phyloP scores from a whole-genome alignment of 2,329 filamentous ascomycete genomes.

The Parastagonospora avenae region DNA sequence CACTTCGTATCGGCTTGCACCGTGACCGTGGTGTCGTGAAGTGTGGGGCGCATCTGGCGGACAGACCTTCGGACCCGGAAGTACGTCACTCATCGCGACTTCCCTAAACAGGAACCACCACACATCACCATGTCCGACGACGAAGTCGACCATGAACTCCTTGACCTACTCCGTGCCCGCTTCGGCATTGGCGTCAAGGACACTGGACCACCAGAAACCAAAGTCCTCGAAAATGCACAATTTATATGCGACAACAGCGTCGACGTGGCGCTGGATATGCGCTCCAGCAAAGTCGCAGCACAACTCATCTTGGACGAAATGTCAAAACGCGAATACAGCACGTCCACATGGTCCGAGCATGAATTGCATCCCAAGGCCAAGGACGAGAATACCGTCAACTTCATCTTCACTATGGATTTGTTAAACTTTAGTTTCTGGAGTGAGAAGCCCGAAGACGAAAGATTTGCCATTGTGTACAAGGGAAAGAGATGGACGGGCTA shows the following conservation, averaged over 20 bases:
- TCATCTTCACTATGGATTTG: slow-evolving; percentile 97
- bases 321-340: slow-evolving; percentile 82
- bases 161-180: slow-evolving; percentile 83
- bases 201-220: slow-evolving; percentile 71
- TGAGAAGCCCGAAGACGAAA: slow-evolving; percentile 67
- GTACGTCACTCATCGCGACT: not conserved
- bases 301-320: slow-evolving; percentile 79
- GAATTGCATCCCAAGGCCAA: slow-evolving; percentile 86
- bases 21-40: not conserved
- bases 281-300: slow-evolving; percentile 81
- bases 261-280: slow-evolving; percentile 87
- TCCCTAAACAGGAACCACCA: not conserved
- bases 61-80: not conserved
- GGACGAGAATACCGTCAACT: slow-evolving; percentile 79
- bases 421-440: slow-evolving; percentile 99
- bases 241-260: slow-evolving; percentile 91
- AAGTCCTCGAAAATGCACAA: slow-evolving; percentile 80
- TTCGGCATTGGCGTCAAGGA: slow-evolving; percentile 65
- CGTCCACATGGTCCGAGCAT: slow-evolving; percentile 83
- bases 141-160: slow-evolving; percentile 84
- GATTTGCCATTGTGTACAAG: slow-evolving; percentile 82
- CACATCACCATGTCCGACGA: slow-evolving; percentile 77
- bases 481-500: slow-evolving; percentile 90
- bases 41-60: not conserved
- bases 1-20: not conserved